These are phyloP conservation scores for Helenozyma rhizophorensis DNA, from an alignment of 805 yeast genomes.

Conservation along the genomic window DNA sequence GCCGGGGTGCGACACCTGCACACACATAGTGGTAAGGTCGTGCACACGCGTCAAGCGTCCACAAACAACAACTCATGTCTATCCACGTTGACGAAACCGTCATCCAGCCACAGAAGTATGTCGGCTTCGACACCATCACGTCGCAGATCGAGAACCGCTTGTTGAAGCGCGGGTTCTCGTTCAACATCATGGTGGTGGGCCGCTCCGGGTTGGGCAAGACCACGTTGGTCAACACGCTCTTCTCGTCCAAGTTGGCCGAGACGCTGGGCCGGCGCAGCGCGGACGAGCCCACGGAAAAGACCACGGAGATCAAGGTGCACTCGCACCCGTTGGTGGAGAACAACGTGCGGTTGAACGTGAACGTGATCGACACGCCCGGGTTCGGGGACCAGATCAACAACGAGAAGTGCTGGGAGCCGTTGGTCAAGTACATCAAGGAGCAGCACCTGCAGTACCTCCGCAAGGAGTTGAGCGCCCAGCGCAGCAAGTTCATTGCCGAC, in stretches of 20 bases:
- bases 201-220: conserved; percentile 90
- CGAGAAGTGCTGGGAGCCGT: conserved; percentile 95
- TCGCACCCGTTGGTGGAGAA: conserved; percentile 76
- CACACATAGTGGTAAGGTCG: conserved; percentile 1
- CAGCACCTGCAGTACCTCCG: conserved; percentile 89
- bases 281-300: conserved; percentile 73
- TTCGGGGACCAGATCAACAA: conserved; percentile 96
- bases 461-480: conserved; percentile 90
- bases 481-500: conserved; percentile 78
- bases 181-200: conserved; percentile 92
- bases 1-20: too few relatives aligned
- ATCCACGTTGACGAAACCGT: conserved; percentile 14
- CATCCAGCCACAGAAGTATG: conserved; percentile 68
- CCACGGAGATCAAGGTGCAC: conserved; percentile 76
- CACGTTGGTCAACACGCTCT: conserved; percentile 85
- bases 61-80: conserved; percentile 12
- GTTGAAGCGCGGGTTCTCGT: conserved; percentile 88
- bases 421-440: conserved; percentile 89
- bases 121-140: conserved; percentile 96
- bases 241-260: conserved; percentile 73
- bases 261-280: conserved; percentile 68
- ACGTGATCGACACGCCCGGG: conserved; percentile 95
- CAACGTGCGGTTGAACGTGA: conserved; percentile 79
- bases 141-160: conserved; percentile 90
- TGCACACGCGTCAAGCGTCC: not conserved